Evolutionary conservation across 345 rosid genomes (phyloP).

Genomic region (Rhizophora apiculata): DNA sequence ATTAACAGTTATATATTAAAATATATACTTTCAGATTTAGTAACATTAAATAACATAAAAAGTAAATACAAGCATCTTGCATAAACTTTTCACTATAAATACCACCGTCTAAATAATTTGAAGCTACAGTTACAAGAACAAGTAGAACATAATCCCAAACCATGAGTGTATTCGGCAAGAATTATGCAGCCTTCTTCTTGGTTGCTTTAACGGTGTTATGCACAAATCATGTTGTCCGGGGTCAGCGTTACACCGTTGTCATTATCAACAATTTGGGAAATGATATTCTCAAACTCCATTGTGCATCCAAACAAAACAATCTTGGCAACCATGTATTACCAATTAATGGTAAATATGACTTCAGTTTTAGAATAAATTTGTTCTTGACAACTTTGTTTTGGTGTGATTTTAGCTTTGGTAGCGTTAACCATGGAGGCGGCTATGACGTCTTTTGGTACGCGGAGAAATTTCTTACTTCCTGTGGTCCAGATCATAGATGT

Average conservation of each 20-base stretch:
- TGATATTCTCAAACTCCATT: neutral
- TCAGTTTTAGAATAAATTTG: neutral
- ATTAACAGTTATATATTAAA: no score
- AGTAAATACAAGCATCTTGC: accelerated
- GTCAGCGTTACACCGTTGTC: neutral
- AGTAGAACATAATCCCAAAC: no score
- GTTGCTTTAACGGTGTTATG: no score
- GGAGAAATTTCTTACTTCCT: no score
- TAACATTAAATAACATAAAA: no score
- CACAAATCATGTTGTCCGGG: no score
- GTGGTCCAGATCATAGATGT: neutral
- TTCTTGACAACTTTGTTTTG: slow-evolving; percentile 6
- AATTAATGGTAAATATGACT: neutral
- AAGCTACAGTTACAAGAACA: no score
- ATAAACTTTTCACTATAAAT: no score
- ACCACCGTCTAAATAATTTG: no score
- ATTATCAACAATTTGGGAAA: slow-evolving; percentile 5
- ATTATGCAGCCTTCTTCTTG: no score
- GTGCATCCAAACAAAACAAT: slow-evolving; percentile 9
- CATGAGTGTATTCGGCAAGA: no score
- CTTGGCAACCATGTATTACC: neutral
- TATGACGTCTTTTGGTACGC: slow-evolving; percentile 3
- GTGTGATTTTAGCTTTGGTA: slow-evolving; percentile 1
- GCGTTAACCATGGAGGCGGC: neutral
- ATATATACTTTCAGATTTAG: no score